Evolutionary conservation across 345 rosid species (phyloP), one percentile per base, ranked within the genome.

Genomic region (Eucalyptus cloeziana): DNA sequence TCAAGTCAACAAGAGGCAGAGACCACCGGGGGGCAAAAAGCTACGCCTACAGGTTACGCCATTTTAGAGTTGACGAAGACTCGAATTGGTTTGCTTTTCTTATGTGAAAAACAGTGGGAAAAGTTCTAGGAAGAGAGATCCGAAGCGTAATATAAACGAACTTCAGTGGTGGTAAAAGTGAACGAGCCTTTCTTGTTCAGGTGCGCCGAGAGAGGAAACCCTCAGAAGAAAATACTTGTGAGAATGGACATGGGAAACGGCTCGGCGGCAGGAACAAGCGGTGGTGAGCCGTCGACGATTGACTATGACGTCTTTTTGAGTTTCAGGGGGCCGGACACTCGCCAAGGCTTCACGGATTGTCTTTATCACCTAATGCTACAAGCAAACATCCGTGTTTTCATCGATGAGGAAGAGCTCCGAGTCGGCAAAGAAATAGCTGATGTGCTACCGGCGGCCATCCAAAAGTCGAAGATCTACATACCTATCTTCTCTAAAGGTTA

Each of bases 221-320:
- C 31, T 10, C 7, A 0, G 5, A 15, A 13, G 10, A 67, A 31
- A 8, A 4, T 30, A 67, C 22, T 67, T 4, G 40, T 4, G 22
- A 33, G 24, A 31, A 33, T 69, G 43, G 44, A 33, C 10, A 15
- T 33, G 44, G 43, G 24, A 5, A 69, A 69, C 13, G 2, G 44
- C 12, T 31, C 13, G 22, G 7, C 9, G 7, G 80, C 44, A 0
- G 13, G 1, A 9, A 4, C 3, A 1, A 13, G 25, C 1, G 44
- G 44, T 0, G 13, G 24, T 69, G 43, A 8, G 80, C 37, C 1
- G 13, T 31, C 4, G 10, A 44, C 3, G 2, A 69, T 3, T 69
- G 44, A 69, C 4, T 16, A 69, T 0, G 13, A 69, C 1, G 24
- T 33, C 13, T 69, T 69, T 13, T 3, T 33, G 44, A 69, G 1